These are phyloP conservation scores for Spiromastix sp. DNA, from an alignment of 2,329 filamentous ascomycete genomes.

Conservation along the genomic window DNA sequence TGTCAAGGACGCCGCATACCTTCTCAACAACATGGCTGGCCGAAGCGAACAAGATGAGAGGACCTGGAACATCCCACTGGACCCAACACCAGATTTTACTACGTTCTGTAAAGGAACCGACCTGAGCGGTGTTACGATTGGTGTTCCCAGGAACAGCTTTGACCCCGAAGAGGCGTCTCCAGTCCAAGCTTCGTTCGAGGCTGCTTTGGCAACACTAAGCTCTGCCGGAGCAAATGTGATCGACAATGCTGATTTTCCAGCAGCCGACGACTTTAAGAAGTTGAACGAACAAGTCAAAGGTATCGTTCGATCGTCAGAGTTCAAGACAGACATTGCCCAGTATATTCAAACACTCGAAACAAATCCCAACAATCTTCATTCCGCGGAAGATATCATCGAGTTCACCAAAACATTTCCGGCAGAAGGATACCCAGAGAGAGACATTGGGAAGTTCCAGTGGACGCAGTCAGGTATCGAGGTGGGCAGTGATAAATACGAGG, in stretches of 20 bases:
- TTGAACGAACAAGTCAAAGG: constrained; percentile 25
- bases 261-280: constrained; percentile 35
- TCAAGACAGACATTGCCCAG: constrained; percentile 42
- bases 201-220: constrained; percentile 42
- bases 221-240: constrained; percentile 51
- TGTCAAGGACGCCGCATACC: constrained; percentile 48
- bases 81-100: constrained; percentile 48
- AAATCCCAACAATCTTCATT: constrained; percentile 48
- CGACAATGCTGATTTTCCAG: constrained; percentile 49
- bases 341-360: constrained; percentile 1
- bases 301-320: constrained; percentile 50
- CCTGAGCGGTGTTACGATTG: constrained; percentile 51
- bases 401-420: constrained; percentile 45
- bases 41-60: constrained; percentile 46
- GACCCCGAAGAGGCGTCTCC: too few relatives aligned
- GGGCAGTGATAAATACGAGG: constrained; percentile 50
- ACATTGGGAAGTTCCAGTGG: constrained; percentile 48
- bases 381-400: constrained; percentile 40
- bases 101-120: constrained; percentile 43
- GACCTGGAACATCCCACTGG: constrained; percentile 47
- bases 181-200: constrained; percentile 40
- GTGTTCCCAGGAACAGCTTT: constrained; percentile 52
- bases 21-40: constrained; percentile 50
- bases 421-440: constrained; percentile 52
- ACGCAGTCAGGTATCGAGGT: constrained; percentile 42